Percentiles rank a stretch among this genome's conserved stretches.
These are phyloP conservation scores for Ophiocordyceps camponoti-floridani DNA, from an alignment of 2,329 filamentous ascomycete genomes.

Conservation along the genomic window DNA sequence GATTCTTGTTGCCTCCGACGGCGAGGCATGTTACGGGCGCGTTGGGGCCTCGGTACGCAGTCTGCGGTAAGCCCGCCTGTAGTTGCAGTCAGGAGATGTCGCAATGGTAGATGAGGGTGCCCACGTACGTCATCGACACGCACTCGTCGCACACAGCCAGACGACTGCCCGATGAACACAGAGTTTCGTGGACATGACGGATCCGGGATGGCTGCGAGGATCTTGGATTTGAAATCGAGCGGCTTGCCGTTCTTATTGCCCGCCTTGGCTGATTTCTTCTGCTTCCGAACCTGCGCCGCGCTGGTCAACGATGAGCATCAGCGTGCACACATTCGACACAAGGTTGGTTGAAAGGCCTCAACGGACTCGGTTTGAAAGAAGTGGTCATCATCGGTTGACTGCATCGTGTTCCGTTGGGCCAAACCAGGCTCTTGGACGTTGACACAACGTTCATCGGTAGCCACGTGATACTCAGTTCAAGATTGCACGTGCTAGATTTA, in stretches of 20 bases:
- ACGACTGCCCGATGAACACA: constrained; percentile 73
- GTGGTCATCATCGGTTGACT: constrained; percentile 55
- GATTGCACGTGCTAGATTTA: too few species aligned
- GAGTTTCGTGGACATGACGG: constrained; percentile 37
- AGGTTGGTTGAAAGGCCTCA: not conserved
- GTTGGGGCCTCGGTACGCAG: constrained; percentile 51
- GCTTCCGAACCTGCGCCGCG: constrained; percentile 26
- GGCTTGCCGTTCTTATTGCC: constrained; percentile 69
- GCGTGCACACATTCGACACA: not conserved
- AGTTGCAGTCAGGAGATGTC: not conserved
- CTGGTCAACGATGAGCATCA: constrained; percentile 11
- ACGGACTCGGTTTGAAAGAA: constrained; percentile 82
- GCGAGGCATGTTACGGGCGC: constrained; percentile 68
- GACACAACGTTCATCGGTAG: too few species aligned
- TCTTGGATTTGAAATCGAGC: constrained; percentile 66
- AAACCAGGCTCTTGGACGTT: too few species aligned
- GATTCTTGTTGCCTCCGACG: constrained; percentile 35
- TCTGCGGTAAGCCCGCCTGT: constrained; percentile 14
- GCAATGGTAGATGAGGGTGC: not conserved
- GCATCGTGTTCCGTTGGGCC: constrained; percentile 29
- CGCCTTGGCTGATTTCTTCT: constrained; percentile 51
- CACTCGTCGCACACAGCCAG: constrained; percentile 60
- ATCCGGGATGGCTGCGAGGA: constrained; percentile 57
- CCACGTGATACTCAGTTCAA: not conserved
- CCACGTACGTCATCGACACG: constrained; percentile 3